Conservation (phyloP, 2,329 filamentous ascomycete species). For the Cytospora paraplurivora region DNA sequence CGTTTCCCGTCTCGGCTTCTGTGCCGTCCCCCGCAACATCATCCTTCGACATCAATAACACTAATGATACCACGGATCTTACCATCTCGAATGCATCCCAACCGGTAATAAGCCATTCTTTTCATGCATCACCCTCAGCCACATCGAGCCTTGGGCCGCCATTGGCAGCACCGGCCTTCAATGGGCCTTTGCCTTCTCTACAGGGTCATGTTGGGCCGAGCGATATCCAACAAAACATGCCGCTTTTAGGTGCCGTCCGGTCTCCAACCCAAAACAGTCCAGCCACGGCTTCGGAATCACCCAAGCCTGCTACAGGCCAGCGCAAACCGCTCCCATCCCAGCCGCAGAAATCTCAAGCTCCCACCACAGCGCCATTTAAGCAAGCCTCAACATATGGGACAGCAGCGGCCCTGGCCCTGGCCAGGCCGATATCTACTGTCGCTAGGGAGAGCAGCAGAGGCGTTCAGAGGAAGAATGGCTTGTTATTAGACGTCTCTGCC, state of each 20-base stretch:
- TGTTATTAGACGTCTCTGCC: background rate
- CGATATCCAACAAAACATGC: background rate
- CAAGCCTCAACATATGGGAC: background rate
- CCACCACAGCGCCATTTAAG: background rate
- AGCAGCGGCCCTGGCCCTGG: background rate
- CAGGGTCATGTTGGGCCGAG: background rate
- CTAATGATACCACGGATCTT: background rate
- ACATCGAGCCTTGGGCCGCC: background rate
- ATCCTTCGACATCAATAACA: background rate
- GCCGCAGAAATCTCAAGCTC: background rate
- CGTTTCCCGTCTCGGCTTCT: conserved; percentile 4
- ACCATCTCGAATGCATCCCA: background rate
- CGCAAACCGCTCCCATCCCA: background rate
- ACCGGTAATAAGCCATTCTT: background rate
- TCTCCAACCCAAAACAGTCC: background rate
- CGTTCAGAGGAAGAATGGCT: background rate
- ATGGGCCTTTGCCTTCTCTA: background rate
- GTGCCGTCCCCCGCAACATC: conserved; percentile 8
- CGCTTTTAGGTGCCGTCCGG: background rate
- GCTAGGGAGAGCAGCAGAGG: background rate
- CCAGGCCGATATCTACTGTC: background rate
- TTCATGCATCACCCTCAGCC: background rate
- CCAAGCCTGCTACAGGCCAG: background rate
- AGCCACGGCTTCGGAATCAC: background rate
- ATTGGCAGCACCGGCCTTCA: background rate